These are phyloP conservation scores for Trichocomaceae sp. DNA, from an alignment of 2,329 filamentous ascomycete species.

Conservation along the genomic window DNA sequence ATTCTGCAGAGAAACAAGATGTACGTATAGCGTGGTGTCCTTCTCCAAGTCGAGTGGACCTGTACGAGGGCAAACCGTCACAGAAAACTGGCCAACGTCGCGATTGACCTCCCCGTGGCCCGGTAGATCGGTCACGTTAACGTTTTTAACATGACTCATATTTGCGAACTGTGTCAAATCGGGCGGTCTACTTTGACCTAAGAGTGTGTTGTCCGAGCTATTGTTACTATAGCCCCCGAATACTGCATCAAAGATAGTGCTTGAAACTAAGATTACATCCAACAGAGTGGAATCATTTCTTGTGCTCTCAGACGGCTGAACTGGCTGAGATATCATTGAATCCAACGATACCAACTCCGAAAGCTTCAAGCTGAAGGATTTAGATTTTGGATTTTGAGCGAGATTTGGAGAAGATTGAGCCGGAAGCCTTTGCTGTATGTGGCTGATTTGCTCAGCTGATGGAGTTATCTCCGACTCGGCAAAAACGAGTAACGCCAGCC, in stretches of 20 bases:
- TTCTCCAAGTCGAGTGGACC: not conserved
- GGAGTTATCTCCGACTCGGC: not conserved
- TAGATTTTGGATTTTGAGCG: not conserved
- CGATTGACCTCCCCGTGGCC: conserved; percentile 14
- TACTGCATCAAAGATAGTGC: not conserved
- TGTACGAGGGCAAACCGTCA: conserved; percentile 21
- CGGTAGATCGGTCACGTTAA: not conserved
- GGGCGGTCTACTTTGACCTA: not conserved
- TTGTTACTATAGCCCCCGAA: not conserved
- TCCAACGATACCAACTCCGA: not conserved
- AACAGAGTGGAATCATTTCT: too few relatives aligned
- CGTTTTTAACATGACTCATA: not conserved
- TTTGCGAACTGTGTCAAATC: conserved; percentile 12
- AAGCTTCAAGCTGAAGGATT: not conserved
- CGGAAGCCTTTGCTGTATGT: not conserved
- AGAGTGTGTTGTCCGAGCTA: too few relatives aligned
- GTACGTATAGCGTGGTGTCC: not conserved
- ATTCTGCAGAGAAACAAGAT: not conserved
- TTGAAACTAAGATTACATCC: not conserved
- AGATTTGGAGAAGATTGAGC: not conserved
- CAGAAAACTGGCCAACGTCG: conserved; percentile 8
- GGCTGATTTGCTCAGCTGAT: not conserved
- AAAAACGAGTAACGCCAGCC: not conserved
- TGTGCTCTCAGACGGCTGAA: not conserved
- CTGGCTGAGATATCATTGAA: not conserved